phyloP scores from a whole-genome alignment of 202 grass and related monocot genomes.

The Elaeis oleifera region DNA sequence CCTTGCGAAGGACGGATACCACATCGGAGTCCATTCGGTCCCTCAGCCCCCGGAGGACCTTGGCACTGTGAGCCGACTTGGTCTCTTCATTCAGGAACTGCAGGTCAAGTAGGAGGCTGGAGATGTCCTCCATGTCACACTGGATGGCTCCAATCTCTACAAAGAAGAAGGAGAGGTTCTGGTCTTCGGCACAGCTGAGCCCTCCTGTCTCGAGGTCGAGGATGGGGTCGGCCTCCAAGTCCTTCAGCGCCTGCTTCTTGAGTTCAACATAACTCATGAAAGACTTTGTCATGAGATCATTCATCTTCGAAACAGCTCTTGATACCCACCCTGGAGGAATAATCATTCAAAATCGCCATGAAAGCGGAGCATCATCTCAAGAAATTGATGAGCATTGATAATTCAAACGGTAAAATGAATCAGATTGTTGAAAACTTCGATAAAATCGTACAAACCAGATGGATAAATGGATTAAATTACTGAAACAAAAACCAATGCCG shows the following conservation, averaged over 20 bases:
- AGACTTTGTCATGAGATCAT: constrained; percentile 8
- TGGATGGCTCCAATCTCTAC: constrained; percentile 28
- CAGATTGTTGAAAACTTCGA: too few species aligned
- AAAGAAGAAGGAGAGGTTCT: constrained; percentile 28
- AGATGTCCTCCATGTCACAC: constrained; percentile 27
- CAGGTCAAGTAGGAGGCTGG: constrained; percentile 31
- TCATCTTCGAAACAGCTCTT: constrained; percentile 2
- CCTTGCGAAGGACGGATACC: constrained; percentile 33
- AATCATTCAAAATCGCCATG: constrained; percentile 13
- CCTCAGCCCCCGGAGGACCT: constrained; percentile 26
- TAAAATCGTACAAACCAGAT: too few species aligned
- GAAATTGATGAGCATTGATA: too few species aligned
- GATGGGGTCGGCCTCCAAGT: not conserved
- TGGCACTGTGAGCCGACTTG: constrained; percentile 23
- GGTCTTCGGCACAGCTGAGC: constrained; percentile 24
- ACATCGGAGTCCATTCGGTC: constrained; percentile 41
- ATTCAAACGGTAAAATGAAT: too few species aligned
- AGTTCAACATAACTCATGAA: constrained; percentile 12
- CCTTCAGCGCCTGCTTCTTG: constrained; percentile 10
- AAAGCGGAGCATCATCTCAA: not conserved
- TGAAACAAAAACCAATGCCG: too few species aligned
- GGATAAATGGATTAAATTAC: too few species aligned
- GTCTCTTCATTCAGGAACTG: constrained; percentile 29
- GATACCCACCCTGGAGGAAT: constrained; percentile 4
- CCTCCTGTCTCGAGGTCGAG: not conserved